Evolutionary conservation across 2,329 filamentous ascomycete species (phyloP).

Genomic region (Nectriaceae sp.): DNA sequence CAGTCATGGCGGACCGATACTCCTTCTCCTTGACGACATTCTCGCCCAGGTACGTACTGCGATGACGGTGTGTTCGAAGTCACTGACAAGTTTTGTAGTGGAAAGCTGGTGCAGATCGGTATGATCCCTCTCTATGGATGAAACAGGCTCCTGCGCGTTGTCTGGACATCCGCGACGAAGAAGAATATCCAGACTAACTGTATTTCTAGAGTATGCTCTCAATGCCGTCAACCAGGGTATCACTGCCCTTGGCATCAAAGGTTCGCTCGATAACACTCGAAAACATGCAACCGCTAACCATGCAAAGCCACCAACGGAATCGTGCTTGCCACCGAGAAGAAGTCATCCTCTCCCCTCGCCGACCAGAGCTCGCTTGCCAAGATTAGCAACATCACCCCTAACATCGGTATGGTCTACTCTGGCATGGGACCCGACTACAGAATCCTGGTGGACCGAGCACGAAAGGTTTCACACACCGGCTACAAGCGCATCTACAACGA

Average conservation of each 20-base stretch:
- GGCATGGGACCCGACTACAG: slow-evolving; percentile 99
- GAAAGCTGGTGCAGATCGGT: slow-evolving; percentile 99
- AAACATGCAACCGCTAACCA: slow-evolving; percentile 20
- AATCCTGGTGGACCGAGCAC: slow-evolving; percentile 94
- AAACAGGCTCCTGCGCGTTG: not conserved
- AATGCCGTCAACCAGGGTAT: slow-evolving; percentile 99
- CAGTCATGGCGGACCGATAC: slow-evolving; percentile 92
- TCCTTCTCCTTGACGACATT: slow-evolving; percentile 99
- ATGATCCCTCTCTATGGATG: slow-evolving; percentile 18
- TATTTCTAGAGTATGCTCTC: slow-evolving; percentile 84
- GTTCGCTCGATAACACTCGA: slow-evolving; percentile 48
- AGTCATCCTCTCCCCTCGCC: slow-evolving; percentile 95
- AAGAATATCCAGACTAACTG: slow-evolving; percentile 17
- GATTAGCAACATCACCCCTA: slow-evolving; percentile 95
- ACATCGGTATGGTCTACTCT: slow-evolving; percentile 99
- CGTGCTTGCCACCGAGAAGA: slow-evolving; percentile 98
- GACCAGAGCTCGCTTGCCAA: slow-evolving; percentile 94
- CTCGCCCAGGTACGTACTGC: slow-evolving; percentile 83
- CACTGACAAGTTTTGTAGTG: slow-evolving; percentile 63
- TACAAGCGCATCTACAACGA: slow-evolving; percentile 99
- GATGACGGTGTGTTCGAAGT: slow-evolving; percentile 30
- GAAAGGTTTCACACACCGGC: slow-evolving; percentile 95
- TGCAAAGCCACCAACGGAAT: slow-evolving; percentile 90
- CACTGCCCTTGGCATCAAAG: slow-evolving; percentile 97
- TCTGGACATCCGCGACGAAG: not conserved